Evolutionary conservation across 2,329 filamentous ascomycete genomes (phyloP), one percentile per base, ranked within the genome.

Genomic region (Phyllosticta citrichinensis): DNA sequence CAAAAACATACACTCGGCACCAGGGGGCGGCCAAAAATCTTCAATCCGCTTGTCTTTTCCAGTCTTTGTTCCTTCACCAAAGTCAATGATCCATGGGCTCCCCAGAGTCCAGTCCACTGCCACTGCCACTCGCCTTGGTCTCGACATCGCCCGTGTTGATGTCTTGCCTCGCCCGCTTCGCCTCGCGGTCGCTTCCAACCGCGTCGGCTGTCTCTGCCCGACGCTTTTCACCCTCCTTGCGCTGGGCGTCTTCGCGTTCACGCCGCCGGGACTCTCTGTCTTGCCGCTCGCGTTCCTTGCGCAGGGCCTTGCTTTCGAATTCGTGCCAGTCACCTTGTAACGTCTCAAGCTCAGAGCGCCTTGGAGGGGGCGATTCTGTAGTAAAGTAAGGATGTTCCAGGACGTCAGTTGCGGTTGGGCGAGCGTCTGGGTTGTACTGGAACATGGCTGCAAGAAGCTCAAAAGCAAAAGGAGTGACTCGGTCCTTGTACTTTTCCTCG

Each of bases 301-400:
- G 83, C 25, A 96, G 80, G 17, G 91, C 92, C 76, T 99, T 99
- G 61, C 91, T 96, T 76, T 99, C 94, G 69, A 97, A 96, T 72
- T 99, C 94, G 71, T 99, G 94, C 94, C 94, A 99, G 68, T 99
- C 94, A 22, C 94, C 94, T 67, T 94, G 85, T 30, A 99, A 81
- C 56, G 86, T 79, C 63, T 87, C 85, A 56, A 99, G 82, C 85
- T 96, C 92, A 65, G 87, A 79, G 51, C 91, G 89, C 69, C 95
- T 90, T 68, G 83, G 83, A 22, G 92, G 80, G 60, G 79, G 74
- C 19, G 94, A 93, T 74, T 99, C 94, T 47, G 80, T 80, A 4
- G 83, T 86, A 70, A 99, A 99, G 76, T 99, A 99, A 1, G 87
- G 80, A 73, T 99, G 92, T 64, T 87, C 83, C 40, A 99, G 80